Evolutionary conservation across 306 rosid species (phyloP).

Genomic region (Dalbergia cochinchinensis): DNA sequence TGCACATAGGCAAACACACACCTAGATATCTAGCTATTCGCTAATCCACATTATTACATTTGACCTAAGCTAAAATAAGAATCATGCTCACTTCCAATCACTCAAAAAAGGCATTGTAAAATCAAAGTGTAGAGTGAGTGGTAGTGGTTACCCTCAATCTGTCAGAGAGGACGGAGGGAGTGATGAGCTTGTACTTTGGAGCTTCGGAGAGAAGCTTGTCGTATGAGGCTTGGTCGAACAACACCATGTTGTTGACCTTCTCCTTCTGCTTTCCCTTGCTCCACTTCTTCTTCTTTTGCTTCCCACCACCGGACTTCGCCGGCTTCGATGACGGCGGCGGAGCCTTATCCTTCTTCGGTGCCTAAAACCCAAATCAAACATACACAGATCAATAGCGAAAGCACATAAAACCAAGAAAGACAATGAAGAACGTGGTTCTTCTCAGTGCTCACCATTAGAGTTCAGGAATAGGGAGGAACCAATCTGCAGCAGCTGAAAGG

Average conservation of each 20-base stretch:
- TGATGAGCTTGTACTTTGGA: constrained; percentile 60
- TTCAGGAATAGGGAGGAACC: neutral
- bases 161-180: constrained; percentile 55
- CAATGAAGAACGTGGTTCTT: neutral
- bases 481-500: neutral
- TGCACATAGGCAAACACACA: neutral
- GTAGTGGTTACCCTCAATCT: constrained; percentile 53
- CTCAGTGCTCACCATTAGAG: constrained; percentile 9
- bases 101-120: neutral
- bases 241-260: constrained; percentile 60
- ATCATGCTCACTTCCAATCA: neutral
- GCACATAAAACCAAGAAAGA: neutral
- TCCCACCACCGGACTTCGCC: constrained; percentile 58
- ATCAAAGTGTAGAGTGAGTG: neutral
- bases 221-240: constrained; percentile 57
- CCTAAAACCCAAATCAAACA: constrained; percentile 21
- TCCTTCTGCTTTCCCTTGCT: constrained; percentile 69
- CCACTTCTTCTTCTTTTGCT: constrained; percentile 68
- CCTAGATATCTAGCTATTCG: neutral
- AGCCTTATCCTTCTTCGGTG: constrained; percentile 64
- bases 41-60: neutral
- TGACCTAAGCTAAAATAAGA: neutral
- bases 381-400: neutral
- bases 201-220: constrained; percentile 58
- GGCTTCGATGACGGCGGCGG: constrained; percentile 61